Conservation (phyloP, 148 eudicot genomes). For the Heliamphora exappendiculata region DNA sequence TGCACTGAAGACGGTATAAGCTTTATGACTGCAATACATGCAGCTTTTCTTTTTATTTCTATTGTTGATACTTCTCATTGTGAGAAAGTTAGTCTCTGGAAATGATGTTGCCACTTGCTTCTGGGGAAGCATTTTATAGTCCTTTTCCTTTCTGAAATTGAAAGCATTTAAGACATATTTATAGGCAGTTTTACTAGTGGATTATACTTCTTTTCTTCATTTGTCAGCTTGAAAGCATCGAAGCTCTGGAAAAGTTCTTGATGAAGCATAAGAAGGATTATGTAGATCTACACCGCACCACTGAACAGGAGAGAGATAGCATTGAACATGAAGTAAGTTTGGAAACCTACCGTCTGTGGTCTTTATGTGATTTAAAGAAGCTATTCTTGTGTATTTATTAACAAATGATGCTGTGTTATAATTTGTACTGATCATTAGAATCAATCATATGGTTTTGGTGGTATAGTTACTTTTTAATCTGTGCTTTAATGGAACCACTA, state of each 20-base stretch:
- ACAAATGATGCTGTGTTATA: background rate
- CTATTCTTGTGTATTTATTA: background rate
- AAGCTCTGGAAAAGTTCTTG: constrained; percentile 64
- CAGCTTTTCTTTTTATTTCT: background rate
- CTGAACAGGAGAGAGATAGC: constrained; percentile 90
- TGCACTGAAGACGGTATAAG: constrained; percentile 65
- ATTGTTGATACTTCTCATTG: background rate
- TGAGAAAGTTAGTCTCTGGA: background rate
- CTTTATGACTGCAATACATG: background rate
- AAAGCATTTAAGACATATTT: background rate
- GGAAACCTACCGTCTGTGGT: background rate
- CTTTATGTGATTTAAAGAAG: background rate
- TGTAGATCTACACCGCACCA: constrained; percentile 80
- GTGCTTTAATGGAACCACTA: background rate
- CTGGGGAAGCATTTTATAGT: background rate
- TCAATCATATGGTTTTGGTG: background rate
- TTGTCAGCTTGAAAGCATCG: constrained; percentile 78
- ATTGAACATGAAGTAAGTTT: constrained; percentile 92
- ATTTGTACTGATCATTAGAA: background rate
- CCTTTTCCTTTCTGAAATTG: background rate
- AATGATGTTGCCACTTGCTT: background rate
- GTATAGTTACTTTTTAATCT: background rate
- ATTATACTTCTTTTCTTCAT: background rate
- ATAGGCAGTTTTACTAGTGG: background rate
- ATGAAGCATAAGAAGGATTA: constrained; percentile 85